Base-by-base conservation (phyloP, 1,284 basidiomycete genomes). In the Rhodotorula sp. region DNA sequence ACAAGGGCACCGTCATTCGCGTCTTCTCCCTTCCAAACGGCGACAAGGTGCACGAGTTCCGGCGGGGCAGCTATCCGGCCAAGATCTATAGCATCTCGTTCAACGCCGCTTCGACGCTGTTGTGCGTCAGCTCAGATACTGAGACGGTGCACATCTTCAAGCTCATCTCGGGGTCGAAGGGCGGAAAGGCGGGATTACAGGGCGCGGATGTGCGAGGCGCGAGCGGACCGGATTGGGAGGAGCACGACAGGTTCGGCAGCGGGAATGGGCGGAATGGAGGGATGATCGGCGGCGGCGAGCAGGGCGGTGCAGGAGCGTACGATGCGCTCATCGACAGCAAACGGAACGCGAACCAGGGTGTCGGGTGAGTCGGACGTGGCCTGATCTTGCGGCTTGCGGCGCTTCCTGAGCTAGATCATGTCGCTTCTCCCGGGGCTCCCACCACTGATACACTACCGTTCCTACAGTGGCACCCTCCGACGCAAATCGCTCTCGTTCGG, bases 111-210 rank as follows among this genome's bases (percentile, higher is more conserved):
- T 88, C 87, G 26, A 89, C 88, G 5, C 80, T 99, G 20, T 82
- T 99, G 22, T 92, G 92, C 4, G 94, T 97, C 11, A 91, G 89
- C 76, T 90, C 87, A 13, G 95, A 94, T 72, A 92, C 94, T 71
- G 94, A 94, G 75, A 99, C 95, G 13, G 94, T 99, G 47, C 96
- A 99, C 81, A 90, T 99, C 61, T 99, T 97, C 83, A 92, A 92
- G 79, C 84, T 99, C n/a, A 48, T 51, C 22, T 52, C 50, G 8
- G 86, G 73, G 24, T 18, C n/a, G 69, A 62, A 63, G 8, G 67
- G 66, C n/a, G 81, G 64, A 60, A 71, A 62, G 26, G 40, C 44
- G 4, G 57, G 44, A 7, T 24, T 37, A 22, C 55, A 48, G n/a
- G 64, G 58, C n/a, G 56, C 55, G 40, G 52, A 61, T 53, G 65